Base-by-base conservation (phyloP, 2,329 filamentous ascomycete genomes). In the Hymenoscyphus fructigenus region DNA sequence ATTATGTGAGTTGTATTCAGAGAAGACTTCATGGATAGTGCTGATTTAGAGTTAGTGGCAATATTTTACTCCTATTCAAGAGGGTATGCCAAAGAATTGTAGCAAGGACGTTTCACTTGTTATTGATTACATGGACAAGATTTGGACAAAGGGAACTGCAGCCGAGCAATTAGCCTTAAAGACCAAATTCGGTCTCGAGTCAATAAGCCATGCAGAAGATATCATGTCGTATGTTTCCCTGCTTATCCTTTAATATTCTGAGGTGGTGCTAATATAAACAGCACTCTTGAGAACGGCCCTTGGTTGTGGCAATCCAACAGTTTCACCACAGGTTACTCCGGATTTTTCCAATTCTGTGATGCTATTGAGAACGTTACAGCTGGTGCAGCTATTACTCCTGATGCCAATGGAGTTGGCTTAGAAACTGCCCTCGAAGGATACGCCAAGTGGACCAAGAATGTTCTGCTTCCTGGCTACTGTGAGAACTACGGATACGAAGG, bases 81-180 rank as follows among this genome's bases (percentile, higher is more conserved):
- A 83, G 36, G 85, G 84, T 7, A 86, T 87, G 83, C 80, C 85
- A 5, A 73, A 78, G 69, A 88, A 88, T 73, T 88, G 85, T 76
- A 85, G 81, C 71, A 76, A 71, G 2, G 84, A 86, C 70, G 75
- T 86, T 34, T 73, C 78, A 1, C 76, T 78, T 3, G 83, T 88
- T 20, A 77, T 86, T 44, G 78, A 83, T 9, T 76, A 87, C 68
- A 77, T 87, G n/a, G 85, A 88, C 71, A 76, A 74, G 61, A 77
- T 82, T 29, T 76, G 80, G 23, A 72, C 75, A 26, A 76, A 78
- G 34, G 81, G 82, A 17, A 80, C 77, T 1, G 74, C 74, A 10
- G 75, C 77, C 9, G 77, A 81, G 59, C 74, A 82, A 41, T 68
- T 75, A 38, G 73, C 74, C 0, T 73, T 87, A n/a, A 85, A 87